Base-by-base conservation (phyloP, 2,329 filamentous ascomycete species). In the Cordyceps militaris region DNA sequence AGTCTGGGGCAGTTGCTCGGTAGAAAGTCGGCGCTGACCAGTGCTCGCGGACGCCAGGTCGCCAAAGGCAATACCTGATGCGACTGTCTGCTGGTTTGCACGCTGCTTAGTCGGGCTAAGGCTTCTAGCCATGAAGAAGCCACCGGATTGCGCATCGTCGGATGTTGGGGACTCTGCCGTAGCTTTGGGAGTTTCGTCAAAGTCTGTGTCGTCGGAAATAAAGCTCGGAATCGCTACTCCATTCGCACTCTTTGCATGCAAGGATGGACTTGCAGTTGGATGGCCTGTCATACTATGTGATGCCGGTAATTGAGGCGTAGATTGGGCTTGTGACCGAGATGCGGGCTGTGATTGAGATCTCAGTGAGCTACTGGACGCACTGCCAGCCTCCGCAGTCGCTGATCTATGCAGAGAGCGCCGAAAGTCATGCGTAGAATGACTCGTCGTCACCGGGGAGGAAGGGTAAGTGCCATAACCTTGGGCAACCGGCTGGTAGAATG, bases 281-380 rank as follows among this genome's bases (percentile, higher is more conserved):
- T 73, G 71, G 55, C 63, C 65, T 11, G 65, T 66, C 21, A 66
- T 61, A 19, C 61, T 61, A 57, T 69, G 69, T 4, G 63, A 63
- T 19, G 30, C 47, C 7, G 55, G 55, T 3, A 57, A n/a, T 11
- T 63, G 55, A 1, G 62, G 53, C 16, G 64, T 57, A 42, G 66
- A 60, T 57, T 66, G 59, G 64, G 74, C 32, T 48, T 69, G 64
- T 62, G 74, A 71, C 30, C 81, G 74, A 34, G 81, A 79, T 3
- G 83, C 83, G 24, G 84, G 84, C 66, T 86, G 84, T n/a, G 84
- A 86, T 66, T 87, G 84, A 26, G 84, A 87, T 61, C 84, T 77
- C 60, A 84, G 68, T n/a, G 81, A 74, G 63, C 82, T 81, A 57
- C 74, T 80, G 26, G 81, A 75, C 53, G 76, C 70, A 19, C 72